These are phyloP conservation scores for Tolypocladium album DNA, from an alignment of 2,329 filamentous ascomycete genomes.

Conservation along the genomic window DNA sequence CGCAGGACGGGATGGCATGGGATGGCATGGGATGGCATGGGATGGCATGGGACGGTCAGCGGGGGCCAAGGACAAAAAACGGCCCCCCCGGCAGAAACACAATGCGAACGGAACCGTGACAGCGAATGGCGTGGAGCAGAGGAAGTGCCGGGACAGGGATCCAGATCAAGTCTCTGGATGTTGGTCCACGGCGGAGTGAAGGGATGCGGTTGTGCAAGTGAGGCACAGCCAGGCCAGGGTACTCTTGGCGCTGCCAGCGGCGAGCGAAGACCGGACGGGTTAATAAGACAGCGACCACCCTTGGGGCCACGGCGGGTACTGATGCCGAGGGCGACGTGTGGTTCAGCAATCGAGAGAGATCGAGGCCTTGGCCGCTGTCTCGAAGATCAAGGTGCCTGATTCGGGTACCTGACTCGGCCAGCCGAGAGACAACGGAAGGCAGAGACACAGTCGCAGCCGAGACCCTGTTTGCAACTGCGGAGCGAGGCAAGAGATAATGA, in stretches of 20 bases:
- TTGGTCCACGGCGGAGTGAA: not conserved
- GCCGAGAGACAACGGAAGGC: too few relatives aligned
- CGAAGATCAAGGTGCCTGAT: too few relatives aligned
- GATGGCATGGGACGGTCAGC: not conserved
- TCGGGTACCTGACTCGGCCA: too few relatives aligned
- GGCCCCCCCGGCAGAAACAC: not conserved
- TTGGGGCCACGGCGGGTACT: not conserved
- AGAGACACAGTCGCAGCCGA: too few relatives aligned
- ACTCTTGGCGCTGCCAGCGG: not conserved
- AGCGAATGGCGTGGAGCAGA: not conserved
- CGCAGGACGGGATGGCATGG: not conserved
- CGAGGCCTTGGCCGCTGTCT: too few relatives aligned
- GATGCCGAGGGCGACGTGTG: not conserved
- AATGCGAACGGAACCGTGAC: not conserved
- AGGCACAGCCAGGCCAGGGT: not conserved
- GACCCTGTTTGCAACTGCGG: too few relatives aligned
- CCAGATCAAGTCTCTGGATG: not conserved
- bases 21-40: not conserved
- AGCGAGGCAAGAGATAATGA: too few relatives aligned
- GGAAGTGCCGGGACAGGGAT: not conserved
- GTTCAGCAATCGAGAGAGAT: too few relatives aligned
- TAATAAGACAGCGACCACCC: not conserved
- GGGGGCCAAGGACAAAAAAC: not conserved
- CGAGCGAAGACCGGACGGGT: not conserved
- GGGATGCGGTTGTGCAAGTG: too few relatives aligned